phyloP scores from a whole-genome alignment of 331 rosid species.

The Acacia concinna region DNA sequence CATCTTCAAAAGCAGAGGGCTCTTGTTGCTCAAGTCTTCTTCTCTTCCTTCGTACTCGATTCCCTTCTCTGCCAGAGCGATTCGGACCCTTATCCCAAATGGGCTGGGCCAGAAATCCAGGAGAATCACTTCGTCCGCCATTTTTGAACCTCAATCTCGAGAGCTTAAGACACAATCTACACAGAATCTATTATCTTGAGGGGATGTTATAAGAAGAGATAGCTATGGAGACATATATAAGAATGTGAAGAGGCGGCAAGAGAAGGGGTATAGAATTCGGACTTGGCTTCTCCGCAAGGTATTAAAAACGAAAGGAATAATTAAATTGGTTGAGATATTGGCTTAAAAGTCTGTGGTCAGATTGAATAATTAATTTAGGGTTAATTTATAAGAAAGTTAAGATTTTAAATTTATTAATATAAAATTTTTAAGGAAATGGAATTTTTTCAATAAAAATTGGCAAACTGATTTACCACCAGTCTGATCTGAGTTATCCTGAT shows the following conservation, averaged over 20 bases:
- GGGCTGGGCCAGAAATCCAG: constrained; percentile 43
- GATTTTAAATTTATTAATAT: too few relatives aligned
- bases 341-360: too few relatives aligned
- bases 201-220: neutral
- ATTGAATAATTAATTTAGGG: too few relatives aligned
- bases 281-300: too few relatives aligned
- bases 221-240: neutral
- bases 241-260: neutral
- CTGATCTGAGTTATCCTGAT: too few relatives aligned
- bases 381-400: too few relatives aligned
- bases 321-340: too few relatives aligned
- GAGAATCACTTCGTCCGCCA: constrained; percentile 38
- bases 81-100: constrained; percentile 37
- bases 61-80: constrained; percentile 43
- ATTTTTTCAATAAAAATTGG: too few relatives aligned
- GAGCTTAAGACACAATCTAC: neutral
- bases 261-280: neutral
- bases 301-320: too few relatives aligned
- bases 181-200: neutral
- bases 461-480: too few relatives aligned
- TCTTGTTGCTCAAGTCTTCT: constrained; percentile 42
- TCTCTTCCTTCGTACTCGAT: constrained; percentile 35
- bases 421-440: too few relatives aligned
- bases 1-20: constrained; percentile 33
- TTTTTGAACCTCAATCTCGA: neutral